phyloP scores from a whole-genome alignment of 2,329 filamentous ascomycete species.

The Talaromyces sp. region DNA sequence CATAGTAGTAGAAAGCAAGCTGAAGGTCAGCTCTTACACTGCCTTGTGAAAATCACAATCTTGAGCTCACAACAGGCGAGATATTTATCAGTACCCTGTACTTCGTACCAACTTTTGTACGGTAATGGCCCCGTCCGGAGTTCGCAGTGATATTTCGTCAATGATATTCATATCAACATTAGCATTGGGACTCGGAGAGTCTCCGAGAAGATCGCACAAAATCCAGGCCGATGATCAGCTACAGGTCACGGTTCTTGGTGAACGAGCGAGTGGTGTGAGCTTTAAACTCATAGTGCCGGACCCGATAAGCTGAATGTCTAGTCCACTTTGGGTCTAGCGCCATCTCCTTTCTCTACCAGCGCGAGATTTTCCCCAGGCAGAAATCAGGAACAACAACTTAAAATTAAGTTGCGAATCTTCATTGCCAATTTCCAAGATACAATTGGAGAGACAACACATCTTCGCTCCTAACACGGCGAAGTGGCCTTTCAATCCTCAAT shows the following conservation, averaged over 20 bases:
- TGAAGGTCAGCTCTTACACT: no score
- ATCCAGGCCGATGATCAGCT: neutral
- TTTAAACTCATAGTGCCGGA: neutral
- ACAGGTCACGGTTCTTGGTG: neutral
- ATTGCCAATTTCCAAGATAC: neutral
- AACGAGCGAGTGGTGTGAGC: neutral
- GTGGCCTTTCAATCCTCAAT: neutral
- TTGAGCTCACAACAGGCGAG: no score
- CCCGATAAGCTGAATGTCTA: neutral
- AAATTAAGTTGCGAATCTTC: neutral
- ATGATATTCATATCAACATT: no score
- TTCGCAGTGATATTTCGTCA: no score
- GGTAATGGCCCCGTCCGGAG: no score
- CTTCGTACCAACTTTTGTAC: no score
- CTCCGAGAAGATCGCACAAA: neutral
- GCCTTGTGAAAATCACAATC: no score
- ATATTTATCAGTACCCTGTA: no score
- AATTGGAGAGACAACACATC: neutral
- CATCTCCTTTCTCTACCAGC: constrained; percentile 1
- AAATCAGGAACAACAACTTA: neutral
- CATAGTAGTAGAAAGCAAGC: neutral
- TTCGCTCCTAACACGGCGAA: neutral
- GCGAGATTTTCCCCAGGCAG: constrained; percentile 5
- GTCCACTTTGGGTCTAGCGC: neutral
- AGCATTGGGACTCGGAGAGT: neutral